These are phyloP conservation scores for Eimeria zaria DNA, from an alignment of 169 alveolate genomes.

Conservation along the genomic window DNA sequence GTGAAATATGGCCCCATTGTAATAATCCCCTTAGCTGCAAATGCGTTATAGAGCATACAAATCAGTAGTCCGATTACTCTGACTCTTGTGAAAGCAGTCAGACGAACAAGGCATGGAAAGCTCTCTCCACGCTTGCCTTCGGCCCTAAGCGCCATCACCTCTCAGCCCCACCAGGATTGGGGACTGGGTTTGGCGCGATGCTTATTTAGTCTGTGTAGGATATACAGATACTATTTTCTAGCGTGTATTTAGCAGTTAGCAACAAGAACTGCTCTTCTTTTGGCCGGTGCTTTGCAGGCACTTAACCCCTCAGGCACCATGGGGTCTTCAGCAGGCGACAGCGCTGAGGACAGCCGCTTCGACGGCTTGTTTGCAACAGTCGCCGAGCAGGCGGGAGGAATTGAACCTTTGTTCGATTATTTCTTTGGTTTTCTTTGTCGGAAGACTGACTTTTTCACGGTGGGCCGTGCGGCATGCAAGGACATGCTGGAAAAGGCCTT, in stretches of 20 bases:
- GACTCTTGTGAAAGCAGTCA: neutral
- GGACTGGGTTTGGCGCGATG: neutral
- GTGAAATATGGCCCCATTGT: neutral
- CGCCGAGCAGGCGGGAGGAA: constrained; percentile 96
- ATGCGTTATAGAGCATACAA: neutral
- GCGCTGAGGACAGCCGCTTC: constrained; percentile 78
- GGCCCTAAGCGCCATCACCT: neutral
- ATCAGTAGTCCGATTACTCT: neutral
- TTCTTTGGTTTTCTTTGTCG: constrained; percentile 98
- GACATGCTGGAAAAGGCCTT: constrained; percentile 88
- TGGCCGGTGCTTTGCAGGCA: constrained; percentile 3
- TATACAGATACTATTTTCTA: neutral
- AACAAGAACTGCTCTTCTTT: neutral
- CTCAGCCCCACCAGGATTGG: neutral
- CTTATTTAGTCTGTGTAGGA: neutral
- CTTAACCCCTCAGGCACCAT: neutral
- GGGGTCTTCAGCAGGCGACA: constrained; percentile 71
- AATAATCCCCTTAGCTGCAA: neutral
- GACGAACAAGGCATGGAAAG: neutral
- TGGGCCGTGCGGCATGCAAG: constrained; percentile 85
- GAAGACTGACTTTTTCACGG: constrained; percentile 97
- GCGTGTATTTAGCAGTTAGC: neutral
- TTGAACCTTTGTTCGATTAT: constrained; percentile 95
- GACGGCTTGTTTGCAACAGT: constrained; percentile 86
- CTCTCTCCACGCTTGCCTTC: neutral